phyloP scores from a whole-genome alignment of 176 grass and related monocot species.

The Tuctoria greenei region DNA sequence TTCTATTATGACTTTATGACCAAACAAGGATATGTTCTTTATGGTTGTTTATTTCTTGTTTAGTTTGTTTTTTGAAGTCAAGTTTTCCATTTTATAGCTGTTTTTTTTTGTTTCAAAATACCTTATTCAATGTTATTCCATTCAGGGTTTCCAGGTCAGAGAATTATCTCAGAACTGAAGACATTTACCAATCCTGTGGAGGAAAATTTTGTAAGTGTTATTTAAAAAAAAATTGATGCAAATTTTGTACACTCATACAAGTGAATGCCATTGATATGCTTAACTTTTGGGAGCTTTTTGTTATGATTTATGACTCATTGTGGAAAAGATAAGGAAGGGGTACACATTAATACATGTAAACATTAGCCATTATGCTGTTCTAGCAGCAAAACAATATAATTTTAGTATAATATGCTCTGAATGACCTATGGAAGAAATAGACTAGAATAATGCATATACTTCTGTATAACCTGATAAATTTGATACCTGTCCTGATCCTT shows the following conservation, averaged over 20 bases:
- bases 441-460: constrained; percentile 19
- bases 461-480: constrained; percentile 10
- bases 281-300: neutral
- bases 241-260: constrained; percentile 6
- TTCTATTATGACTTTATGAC: constrained; percentile 19
- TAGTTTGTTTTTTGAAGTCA: constrained; percentile 6
- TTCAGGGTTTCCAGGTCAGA: constrained; percentile 48
- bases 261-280: constrained; percentile 16
- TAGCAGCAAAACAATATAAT: neutral
- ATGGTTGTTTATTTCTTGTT: neutral
- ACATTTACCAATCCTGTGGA: constrained; percentile 24
- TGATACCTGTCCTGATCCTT: constrained; percentile 8
- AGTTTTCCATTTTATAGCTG: neutral
- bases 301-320: neutral
- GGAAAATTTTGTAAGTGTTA: constrained; percentile 48
- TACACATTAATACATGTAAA: constrained; percentile 4
- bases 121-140: constrained; percentile 27
- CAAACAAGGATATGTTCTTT: neutral
- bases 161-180: constrained; percentile 30
- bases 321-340: neutral
- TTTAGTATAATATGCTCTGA: constrained; percentile 20
- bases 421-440: neutral
- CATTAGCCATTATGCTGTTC: constrained; percentile 13
- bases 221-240: constrained; percentile 3
- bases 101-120: constrained; percentile 12